phyloP scores from a whole-genome alignment of 2,329 filamentous ascomycete species.

The Aspergillus chevalieri region DNA sequence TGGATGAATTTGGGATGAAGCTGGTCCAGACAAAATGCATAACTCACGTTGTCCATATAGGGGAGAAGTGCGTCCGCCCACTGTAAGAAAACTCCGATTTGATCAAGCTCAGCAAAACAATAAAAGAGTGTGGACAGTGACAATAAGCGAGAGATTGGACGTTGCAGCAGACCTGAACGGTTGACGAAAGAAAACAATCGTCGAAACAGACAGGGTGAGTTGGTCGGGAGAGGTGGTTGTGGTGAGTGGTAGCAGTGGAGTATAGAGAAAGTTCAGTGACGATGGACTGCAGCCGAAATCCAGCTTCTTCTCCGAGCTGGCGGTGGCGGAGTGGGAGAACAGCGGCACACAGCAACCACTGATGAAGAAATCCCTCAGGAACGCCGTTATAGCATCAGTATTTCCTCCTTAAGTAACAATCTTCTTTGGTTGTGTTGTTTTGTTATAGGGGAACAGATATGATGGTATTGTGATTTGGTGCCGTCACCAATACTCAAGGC shows the following conservation, averaged over 20 bases:
- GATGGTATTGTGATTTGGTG: too few species aligned
- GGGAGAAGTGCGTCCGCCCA: constrained; percentile 30
- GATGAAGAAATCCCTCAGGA: too few species aligned
- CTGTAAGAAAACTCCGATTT: constrained; percentile 20
- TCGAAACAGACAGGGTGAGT: neutral
- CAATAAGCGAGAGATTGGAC: constrained; percentile 14
- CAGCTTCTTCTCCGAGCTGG: constrained; percentile 14
- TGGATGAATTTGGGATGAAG: too few species aligned
- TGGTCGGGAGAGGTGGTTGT: neutral
- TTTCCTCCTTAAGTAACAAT: too few species aligned
- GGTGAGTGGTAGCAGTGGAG: neutral
- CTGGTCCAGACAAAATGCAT: constrained; percentile 27
- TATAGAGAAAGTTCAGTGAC: neutral
- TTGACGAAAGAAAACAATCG: neutral
- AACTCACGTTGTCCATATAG: constrained; percentile 42
- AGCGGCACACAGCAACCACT: neutral
- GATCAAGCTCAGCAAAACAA: constrained; percentile 4
- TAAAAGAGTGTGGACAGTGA: constrained; percentile 2
- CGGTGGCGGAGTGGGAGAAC: constrained; percentile 18
- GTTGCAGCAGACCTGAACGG: constrained; percentile 8
- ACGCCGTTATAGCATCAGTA: too few species aligned
- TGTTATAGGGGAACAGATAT: too few species aligned
- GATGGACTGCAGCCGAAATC: neutral
- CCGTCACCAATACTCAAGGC: too few species aligned
- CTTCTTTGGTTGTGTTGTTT: too few species aligned